A percentile compares a stretch with the other conserved stretches of the same genome.
Conservation (phyloP, 2,329 filamentous ascomycete genomes). For the Sphaerulina musiva region DNA sequence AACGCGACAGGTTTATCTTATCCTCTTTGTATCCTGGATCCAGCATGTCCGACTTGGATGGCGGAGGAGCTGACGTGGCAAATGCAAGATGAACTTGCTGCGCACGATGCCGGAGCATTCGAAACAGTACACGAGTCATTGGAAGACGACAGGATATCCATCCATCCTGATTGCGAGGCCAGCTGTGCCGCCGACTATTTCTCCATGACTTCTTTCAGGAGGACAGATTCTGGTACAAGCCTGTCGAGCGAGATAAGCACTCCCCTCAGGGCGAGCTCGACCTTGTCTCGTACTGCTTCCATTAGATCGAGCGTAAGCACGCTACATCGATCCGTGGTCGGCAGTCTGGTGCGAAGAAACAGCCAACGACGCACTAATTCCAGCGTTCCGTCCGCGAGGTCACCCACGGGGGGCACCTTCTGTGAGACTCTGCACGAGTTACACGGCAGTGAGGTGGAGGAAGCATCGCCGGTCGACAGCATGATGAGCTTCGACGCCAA, state of each 20-base stretch:
- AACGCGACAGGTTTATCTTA: conserved; percentile 55
- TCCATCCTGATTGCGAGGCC: conserved; percentile 44
- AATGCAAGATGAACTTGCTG: not conserved
- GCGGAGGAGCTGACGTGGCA: conserved; percentile 9
- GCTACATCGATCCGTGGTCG: conserved; percentile 27
- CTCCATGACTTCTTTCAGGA: conserved; percentile 20
- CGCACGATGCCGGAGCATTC: conserved; percentile 4
- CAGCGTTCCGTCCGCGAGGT: conserved; percentile 14
- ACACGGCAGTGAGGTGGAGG: conserved; percentile 33
- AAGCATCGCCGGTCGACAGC: conserved; percentile 1
- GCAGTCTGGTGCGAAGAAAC: conserved; percentile 25
- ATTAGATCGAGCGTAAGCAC: conserved; percentile 33
- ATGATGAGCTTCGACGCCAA: not conserved
- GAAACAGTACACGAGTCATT: conserved; percentile 14
- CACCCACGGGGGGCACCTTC: conserved; percentile 31
- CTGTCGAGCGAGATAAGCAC: conserved; percentile 19
- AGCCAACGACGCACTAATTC: conserved; percentile 8
- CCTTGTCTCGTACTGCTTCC: conserved; percentile 32
- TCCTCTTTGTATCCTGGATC: conserved; percentile 46
- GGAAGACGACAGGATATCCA: conserved; percentile 28
- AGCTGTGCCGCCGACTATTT: conserved; percentile 36
- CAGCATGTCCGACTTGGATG: conserved; percentile 38
- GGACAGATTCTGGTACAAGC: conserved; percentile 16
- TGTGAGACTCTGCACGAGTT: conserved; percentile 37
- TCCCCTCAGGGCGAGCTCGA: conserved; percentile 16